A percentile compares a stretch with the other conserved stretches of the same genome.
Conservation (phyloP, 2,329 filamentous ascomycete genomes). For the Teratosphaeria nubilosa region DNA sequence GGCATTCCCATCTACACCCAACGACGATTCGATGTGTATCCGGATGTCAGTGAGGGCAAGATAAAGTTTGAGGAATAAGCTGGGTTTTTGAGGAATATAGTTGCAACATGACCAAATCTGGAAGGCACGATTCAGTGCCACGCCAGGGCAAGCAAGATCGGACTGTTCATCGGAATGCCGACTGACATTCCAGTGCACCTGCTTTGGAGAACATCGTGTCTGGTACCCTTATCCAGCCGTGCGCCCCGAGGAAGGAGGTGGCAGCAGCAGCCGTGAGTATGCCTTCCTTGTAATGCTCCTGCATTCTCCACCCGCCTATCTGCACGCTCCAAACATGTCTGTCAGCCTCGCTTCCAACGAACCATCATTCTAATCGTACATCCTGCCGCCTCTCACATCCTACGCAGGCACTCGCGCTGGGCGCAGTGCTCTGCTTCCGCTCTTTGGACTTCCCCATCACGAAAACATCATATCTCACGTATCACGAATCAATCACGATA, state of each 20-base stretch:
- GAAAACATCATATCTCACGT: neutral
- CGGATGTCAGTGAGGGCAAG: slow-evolving; percentile 63
- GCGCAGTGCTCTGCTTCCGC: neutral
- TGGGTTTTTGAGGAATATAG: neutral
- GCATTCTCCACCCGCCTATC: neutral
- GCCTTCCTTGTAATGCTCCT: neutral
- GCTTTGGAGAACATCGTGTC: too few relatives aligned
- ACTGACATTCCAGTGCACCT: neutral
- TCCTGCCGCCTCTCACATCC: neutral
- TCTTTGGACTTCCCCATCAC: neutral
- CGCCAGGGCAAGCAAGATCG: neutral
- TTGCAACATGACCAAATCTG: neutral
- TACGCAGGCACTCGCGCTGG: neutral
- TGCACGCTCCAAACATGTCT: too few relatives aligned
- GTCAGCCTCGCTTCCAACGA: too few relatives aligned
- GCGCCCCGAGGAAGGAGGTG: neutral
- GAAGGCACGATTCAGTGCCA: neutral
- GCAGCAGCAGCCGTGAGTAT: neutral
- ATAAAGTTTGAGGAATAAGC: slow-evolving; percentile 24
- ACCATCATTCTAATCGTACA: neutral
- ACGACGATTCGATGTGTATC: slow-evolving; percentile 89
- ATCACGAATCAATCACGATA: neutral
- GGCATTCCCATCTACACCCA: slow-evolving; percentile 78
- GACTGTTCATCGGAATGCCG: neutral
- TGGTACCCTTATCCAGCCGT: neutral